These are phyloP conservation scores for Scutellaria galericulata DNA, from an alignment of 257 asterid species.

Conservation along the genomic window DNA sequence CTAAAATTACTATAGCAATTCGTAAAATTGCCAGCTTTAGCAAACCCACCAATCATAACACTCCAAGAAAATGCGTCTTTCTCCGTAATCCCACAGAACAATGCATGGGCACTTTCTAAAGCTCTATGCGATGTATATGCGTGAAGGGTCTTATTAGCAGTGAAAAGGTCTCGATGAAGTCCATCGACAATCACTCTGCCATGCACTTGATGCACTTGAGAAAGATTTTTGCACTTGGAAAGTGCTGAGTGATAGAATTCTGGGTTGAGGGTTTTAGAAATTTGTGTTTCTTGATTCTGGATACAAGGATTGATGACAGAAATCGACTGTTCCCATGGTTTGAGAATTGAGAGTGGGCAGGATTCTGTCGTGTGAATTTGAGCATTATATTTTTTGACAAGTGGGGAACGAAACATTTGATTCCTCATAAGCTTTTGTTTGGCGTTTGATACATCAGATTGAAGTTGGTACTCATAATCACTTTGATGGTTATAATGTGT, in stretches of 20 bases:
- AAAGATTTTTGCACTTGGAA: constrained; percentile 32
- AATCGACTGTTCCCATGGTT: constrained; percentile 32
- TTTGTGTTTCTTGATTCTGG: no score
- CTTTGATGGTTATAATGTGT: no score
- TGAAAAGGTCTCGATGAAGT: constrained; percentile 32
- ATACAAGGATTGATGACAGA: constrained; percentile 22
- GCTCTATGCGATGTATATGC: constrained; percentile 41
- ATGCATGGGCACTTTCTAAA: constrained; percentile 42
- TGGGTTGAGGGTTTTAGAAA: constrained; percentile 34
- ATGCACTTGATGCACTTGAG: constrained; percentile 51
- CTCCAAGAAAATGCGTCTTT: constrained; percentile 62
- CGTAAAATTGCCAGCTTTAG: constrained; percentile 46
- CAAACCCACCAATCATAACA: constrained; percentile 63
- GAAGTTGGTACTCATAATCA: not conserved
- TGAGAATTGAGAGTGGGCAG: not conserved
- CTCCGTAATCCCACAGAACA: constrained; percentile 45
- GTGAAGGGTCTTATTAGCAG: constrained; percentile 50
- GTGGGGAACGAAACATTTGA: no score
- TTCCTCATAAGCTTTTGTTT: no score
- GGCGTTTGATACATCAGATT: no score
- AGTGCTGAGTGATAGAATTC: constrained; percentile 35
- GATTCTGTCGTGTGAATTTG: constrained; percentile 34
- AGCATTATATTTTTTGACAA: constrained; percentile 31
- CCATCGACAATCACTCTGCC: constrained; percentile 46
- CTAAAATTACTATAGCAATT: constrained; percentile 50